Base-by-base conservation (phyloP, 371 early-diverging fungal species). In the Zopfochytrium polystomum region DNA sequence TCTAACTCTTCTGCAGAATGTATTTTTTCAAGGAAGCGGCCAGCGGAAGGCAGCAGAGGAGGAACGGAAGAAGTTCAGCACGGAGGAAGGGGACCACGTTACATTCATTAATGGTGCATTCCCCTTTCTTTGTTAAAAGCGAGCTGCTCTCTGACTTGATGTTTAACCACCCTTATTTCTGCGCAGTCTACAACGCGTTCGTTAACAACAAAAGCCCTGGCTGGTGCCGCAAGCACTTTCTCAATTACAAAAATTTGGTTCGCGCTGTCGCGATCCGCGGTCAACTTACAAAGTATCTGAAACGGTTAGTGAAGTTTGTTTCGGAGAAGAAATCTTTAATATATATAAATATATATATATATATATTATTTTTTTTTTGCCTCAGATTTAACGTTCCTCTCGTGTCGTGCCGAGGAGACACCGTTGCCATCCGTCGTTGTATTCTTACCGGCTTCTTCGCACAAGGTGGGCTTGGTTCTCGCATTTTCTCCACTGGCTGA, bases 361-460 rank as follows among this genome's bases (percentile, higher is more conserved):
- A 22, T 35, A 35, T 29, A 4, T 35, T 20, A 44, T 23, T 29
- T 33, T 23, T 30, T 25, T 32, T 22, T 53, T n/a, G 15, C 23
- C 29, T 2, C 5, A 66, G 66, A 44, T 59, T 66, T 44, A 57
- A 45, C n/a, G 49, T 60, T 1, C 7, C 46, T 0, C 35, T 51
- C 32, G 34, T 43, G 18, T 55, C 67, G 48, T 62, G 74, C 63
- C 54, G 70, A 35, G 67, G 72, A 38, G 80, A 77, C 23, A 67
- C 74, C 35, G 59, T 65, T 42, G 74, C 75, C 50, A 79, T 92
- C 18, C 67, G 87, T 20, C 86, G 82, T 66, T 90, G 90, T 60
- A 77, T 92, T 1, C 75, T 85, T 0, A 80, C 81, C 27, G 90
- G 90, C 0, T 90, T 86, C 62, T 90, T 90, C 71, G 66, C 85